A percentile compares a stretch with the other conserved stretches of the same genome.
Evolutionary conservation across 179 eudicot species (phyloP).

Genomic region (Amaranthus tricolor): DNA sequence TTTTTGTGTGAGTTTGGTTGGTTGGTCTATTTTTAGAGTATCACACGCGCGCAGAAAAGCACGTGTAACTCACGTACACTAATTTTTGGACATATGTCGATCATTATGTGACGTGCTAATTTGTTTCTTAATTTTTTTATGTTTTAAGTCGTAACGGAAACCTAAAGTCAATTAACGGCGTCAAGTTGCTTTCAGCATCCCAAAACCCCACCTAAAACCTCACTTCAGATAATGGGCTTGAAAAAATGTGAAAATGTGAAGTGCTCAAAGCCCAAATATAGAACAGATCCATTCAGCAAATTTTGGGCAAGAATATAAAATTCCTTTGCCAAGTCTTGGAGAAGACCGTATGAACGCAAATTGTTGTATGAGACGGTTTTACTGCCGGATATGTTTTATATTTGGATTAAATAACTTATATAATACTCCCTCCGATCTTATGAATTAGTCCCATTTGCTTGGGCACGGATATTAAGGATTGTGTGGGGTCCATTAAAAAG

Average conservation of each 20-base stretch:
- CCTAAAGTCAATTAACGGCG: conserved; percentile 18
- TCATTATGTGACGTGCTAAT: background rate
- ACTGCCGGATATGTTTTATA: too few relatives aligned
- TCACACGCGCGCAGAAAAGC: background rate
- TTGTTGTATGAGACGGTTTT: too few relatives aligned
- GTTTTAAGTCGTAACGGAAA: conserved; percentile 16
- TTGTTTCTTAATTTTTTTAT: background rate
- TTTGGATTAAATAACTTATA: too few relatives aligned
- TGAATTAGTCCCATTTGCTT: too few relatives aligned
- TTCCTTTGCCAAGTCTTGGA: background rate
- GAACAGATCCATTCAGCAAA: background rate
- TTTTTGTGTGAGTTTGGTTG: conserved; percentile 6
- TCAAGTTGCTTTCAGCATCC: background rate
- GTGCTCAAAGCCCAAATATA: background rate
- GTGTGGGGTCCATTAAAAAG: too few relatives aligned
- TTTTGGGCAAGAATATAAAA: background rate
- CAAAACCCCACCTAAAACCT: conserved; percentile 10
- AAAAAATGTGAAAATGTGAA: background rate
- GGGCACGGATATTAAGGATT: too few relatives aligned
- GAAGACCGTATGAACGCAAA: too few relatives aligned
- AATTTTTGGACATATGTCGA: background rate
- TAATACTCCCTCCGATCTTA: too few relatives aligned
- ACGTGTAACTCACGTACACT: background rate
- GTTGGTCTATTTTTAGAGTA: background rate
- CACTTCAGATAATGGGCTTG: background rate